Evolutionary conservation across 2,329 filamentous ascomycete genomes (phyloP), one percentile per base, ranked within the genome.

Genomic region (Chaetomiaceae sp.): DNA sequence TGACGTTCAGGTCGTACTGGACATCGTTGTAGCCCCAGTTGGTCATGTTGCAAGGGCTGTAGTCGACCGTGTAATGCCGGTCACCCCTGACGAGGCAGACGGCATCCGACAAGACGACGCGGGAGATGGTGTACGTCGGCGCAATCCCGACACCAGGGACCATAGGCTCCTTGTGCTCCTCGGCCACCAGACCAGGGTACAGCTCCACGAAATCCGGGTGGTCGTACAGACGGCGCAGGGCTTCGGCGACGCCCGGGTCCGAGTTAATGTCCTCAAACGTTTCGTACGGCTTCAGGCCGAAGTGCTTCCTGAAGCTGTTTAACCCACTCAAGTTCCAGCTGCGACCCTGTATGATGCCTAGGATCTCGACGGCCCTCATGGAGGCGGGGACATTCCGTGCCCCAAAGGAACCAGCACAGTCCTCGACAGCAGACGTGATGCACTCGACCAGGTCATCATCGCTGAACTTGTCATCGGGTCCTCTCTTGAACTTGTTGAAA

Each of bases 251-350:
- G 14, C 81, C 79, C 0, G 85, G 85, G 61, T 94, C 85, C 0
- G 85, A 83, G 68, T 91, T 94, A 71, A 95, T 91, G 47, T 91
- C 88, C 66, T 91, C 87, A 56, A 95, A 95, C 0, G 77, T 87
- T 20, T 84, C 81, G 65, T 95, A 85, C 0, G 82, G 80, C 69
- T 88, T 87, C 6, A 95, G 74, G 1, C 85, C 83, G 62, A 92
- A 91, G 71, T 91, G 88, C 66, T 87, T 85, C 48, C 89, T 81
- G 75, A 94, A 95, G 72, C 94, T 89, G 65, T 95, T 95, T 56
- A 95, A 74, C 0, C 86, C 85, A 0, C 86, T 85, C 8, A 90
- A 71, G 56, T 90, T 85, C 89, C 89, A 95, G 51, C 80, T 78
- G 42, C 89, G 79, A 3, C 86, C 82, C 57, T 91, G 88, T 44